Conservation (phyloP, 78 protist genomes). For the Anaeramoeba flamelloides region DNA sequence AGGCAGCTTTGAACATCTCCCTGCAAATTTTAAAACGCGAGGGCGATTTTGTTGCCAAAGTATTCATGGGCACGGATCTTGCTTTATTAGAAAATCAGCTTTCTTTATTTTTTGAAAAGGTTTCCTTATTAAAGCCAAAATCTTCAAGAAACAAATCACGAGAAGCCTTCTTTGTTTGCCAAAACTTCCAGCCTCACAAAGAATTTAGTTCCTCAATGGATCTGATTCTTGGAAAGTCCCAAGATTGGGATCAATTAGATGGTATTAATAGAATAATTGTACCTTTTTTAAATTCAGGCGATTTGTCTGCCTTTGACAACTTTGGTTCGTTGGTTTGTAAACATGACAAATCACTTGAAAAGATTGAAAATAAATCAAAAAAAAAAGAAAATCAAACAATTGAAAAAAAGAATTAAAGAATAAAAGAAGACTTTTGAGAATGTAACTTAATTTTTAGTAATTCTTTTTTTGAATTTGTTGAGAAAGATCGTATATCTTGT, state of each 20-base stretch:
- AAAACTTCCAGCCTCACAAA: neutral
- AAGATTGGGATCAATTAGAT: constrained; percentile 1
- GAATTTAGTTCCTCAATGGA: neutral
- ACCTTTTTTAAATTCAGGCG: constrained; percentile 74
- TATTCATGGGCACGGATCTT: constrained; percentile 76
- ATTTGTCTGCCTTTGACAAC: constrained; percentile 53
- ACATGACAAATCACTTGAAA: too few relatives aligned
- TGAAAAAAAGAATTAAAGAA: too few relatives aligned
- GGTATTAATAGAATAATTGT: constrained; percentile 25
- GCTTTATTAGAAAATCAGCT: constrained; percentile 59
- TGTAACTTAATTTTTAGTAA: too few relatives aligned
- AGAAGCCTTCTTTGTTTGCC: neutral
- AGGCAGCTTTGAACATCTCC: constrained; percentile 81
- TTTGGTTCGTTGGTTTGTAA: too few relatives aligned
- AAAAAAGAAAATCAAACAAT: too few relatives aligned
- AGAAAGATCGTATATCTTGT: too few relatives aligned
- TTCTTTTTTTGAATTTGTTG: too few relatives aligned
- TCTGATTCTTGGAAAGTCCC: neutral
- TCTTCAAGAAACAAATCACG: constrained; percentile 32
- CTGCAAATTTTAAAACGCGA: constrained; percentile 62
- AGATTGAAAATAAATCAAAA: too few relatives aligned
- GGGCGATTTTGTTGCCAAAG: constrained; percentile 90
- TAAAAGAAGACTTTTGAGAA: too few relatives aligned
- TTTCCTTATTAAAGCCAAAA: constrained; percentile 68
- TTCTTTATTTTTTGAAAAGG: constrained; percentile 54